Base-by-base conservation (phyloP, 768 basidiomycete genomes). In the Piloderma croceum region DNA sequence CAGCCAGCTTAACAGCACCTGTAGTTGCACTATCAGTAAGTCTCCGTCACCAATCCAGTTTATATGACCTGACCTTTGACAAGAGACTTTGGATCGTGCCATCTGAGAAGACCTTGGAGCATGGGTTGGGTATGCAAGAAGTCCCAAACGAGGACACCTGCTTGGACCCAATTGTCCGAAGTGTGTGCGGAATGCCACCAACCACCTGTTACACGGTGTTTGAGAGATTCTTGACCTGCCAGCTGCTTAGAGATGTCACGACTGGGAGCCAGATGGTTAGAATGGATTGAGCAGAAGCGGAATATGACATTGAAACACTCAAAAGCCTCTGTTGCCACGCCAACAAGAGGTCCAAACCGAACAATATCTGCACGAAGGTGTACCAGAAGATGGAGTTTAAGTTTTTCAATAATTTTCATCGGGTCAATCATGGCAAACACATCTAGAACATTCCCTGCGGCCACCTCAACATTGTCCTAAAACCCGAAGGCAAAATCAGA, bases 241-340 rank as follows among this genome's bases (percentile, higher is more conserved):
- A 54, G 19, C 23, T 36, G 45, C 4, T 44, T 24, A 0, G 68
- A 67, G 35, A 71, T 65, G 38, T 67, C 62, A 1, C 63, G 62
- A 31, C 71, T 70, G 6, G 70, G 69, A 0, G 69, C 63, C 10
- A 58, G 61, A 24, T 68, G 70, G 37, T 74, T 74, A 9, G 60
- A 63, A 20, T 60, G 49, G 20, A 73, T 53, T 3, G 64, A 69
- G 34, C 65, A 68, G 11, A 53, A 44, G 1, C 66, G 54, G 36
- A 72, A 71, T 6, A 74, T 51, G 6, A 59, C 60, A 49, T 74
- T 72, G 46, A 58, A 74, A 34, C 54, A 59, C 43, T 73, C 70
- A 44, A 59, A 69, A 0, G 41, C 38, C 27, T 69, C 64, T 0
- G 63, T 62, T 23, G 62, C 51, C 24, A 57, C 46, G 1, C 63